Percentiles rank a stretch among this genome's conserved stretches.
Conservation (phyloP, 192 early-diverging fungal genomes). For the Coemansia sp. region DNA sequence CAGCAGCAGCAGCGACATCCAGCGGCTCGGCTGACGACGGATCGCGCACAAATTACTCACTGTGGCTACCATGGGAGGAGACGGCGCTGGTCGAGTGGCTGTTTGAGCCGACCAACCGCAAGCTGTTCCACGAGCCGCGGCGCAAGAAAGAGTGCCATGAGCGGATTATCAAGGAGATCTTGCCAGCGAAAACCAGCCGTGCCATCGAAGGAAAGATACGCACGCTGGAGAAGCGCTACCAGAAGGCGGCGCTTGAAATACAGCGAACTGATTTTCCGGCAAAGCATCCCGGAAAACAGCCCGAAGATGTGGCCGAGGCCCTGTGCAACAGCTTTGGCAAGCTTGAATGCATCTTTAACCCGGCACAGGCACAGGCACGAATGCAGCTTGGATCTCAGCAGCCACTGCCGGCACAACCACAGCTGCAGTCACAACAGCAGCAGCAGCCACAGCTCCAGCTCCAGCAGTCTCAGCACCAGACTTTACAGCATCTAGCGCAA, state of each 20-base stretch:
- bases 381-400: constrained; percentile 1
- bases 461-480: not conserved
- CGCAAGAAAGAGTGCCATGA: constrained; percentile 52
- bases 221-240: constrained; percentile 45
- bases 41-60: constrained; percentile 24
- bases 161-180: constrained; percentile 41
- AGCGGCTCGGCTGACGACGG: constrained; percentile 3
- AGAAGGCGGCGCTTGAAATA: constrained; percentile 24
- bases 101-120: constrained; percentile 40
- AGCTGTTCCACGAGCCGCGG: constrained; percentile 44
- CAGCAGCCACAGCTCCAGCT: not conserved
- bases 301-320: constrained; percentile 38
- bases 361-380: constrained; percentile 10
- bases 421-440: constrained; percentile 4
- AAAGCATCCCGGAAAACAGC: constrained; percentile 29
- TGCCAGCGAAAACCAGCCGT: constrained; percentile 45
- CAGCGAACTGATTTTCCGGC: constrained; percentile 24
- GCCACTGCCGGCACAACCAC: not conserved
- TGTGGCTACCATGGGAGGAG: constrained; percentile 52
- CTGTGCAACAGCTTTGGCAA: constrained; percentile 40
- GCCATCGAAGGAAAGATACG: constrained; percentile 52
- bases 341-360: constrained; percentile 38
- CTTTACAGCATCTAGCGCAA: too few relatives aligned
- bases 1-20: not conserved
- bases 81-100: constrained; percentile 43